Evolutionary conservation across 2,329 filamentous ascomycete species (phyloP), one percentile per base, ranked within the genome.

Genomic region (Chaetomium strumarium): DNA sequence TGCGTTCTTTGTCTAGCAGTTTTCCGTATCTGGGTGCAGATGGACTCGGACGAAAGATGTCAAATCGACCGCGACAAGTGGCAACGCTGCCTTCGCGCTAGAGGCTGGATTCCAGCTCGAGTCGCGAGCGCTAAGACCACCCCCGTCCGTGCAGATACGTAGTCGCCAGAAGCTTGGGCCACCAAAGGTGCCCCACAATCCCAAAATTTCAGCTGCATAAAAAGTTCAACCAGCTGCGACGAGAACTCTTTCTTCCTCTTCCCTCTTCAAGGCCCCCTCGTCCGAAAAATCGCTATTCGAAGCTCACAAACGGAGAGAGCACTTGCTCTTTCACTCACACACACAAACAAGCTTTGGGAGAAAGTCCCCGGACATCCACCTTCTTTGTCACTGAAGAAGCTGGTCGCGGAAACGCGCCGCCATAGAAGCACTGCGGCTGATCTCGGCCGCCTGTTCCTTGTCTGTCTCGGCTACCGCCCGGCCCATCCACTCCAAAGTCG

Each of bases 281-380:
- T 80, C 91, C 90, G 83, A 96, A 90, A 90, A 90, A 96, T 96
- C 92, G 92, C 91, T 86, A 84, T 95, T 63, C 90, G 86, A 96
- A 96, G 92, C 91, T 90, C 75, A 90, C 88, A 86, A 76, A 95
- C 89, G 86, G 89, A 87, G 78, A 81, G 67, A 65, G 64, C 70
- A 63, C 61, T 72, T 67, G 68, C 66, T 60, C 51, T 59, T 59
- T 67, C 64, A 66, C 62, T 29, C 30, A 56, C 46, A 58, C 66
- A 13, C 10, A 34, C 4, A 34, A 37, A 62, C 60, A 64, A 68
- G 91, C 91, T 96, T 96, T 93, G 90, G 92, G 92, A 96, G 92
- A 97, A 97, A 97, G 92, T 97, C 92, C 92, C 92, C 92, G 92
- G 92, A 96, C 91, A 85, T 75, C 68, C 62, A 65, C 63, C 58